Evolutionary conservation across 176 grass and related monocot genomes (phyloP).

Genomic region (Poa pratensis): DNA sequence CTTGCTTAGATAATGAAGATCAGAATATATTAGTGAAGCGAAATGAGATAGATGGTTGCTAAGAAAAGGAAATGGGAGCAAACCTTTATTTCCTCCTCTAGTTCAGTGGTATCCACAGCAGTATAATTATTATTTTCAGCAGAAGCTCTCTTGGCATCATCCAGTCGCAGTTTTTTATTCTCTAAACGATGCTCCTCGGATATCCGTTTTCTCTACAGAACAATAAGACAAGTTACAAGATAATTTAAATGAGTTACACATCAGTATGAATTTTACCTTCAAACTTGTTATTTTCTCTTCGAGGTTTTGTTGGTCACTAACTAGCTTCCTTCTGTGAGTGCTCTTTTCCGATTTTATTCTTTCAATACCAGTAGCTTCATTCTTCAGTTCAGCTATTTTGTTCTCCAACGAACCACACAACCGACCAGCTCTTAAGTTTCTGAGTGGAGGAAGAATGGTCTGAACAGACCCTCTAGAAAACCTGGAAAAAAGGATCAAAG

Average conservation of each 20-base stretch:
- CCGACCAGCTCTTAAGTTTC: slow-evolving; percentile 56
- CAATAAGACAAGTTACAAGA: slow-evolving; percentile 28
- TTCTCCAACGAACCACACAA: slow-evolving; percentile 74
- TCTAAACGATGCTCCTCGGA: slow-evolving; percentile 50
- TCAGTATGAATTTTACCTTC: slow-evolving; percentile 63
- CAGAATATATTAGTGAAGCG: background rate
- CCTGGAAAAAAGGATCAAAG: slow-evolving; percentile 53
- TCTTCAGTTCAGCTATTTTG: slow-evolving; percentile 54
- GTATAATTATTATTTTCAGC: slow-evolving; percentile 50
- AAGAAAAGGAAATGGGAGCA: slow-evolving; percentile 32
- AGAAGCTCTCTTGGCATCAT: slow-evolving; percentile 62
- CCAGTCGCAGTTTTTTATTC: slow-evolving; percentile 60
- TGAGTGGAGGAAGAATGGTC: slow-evolving; percentile 65
- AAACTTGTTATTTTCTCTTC: slow-evolving; percentile 44
- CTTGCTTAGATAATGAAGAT: slow-evolving; percentile 29
- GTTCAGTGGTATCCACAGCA: slow-evolving; percentile 61
- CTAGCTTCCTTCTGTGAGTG: slow-evolving; percentile 36
- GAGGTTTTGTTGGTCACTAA: slow-evolving; percentile 36
- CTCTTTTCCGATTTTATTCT: slow-evolving; percentile 47
- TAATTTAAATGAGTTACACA: background rate
- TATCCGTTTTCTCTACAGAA: slow-evolving; percentile 59
- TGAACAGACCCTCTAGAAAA: slow-evolving; percentile 72
- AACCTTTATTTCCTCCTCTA: slow-evolving; percentile 79
- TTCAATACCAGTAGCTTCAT: slow-evolving; percentile 55
- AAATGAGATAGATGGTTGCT: slow-evolving; percentile 38